A percentile compares a stretch with the other conserved stretches of the same genome.
These are phyloP conservation scores for Coprinopsis marcescibilis DNA, from an alignment of 768 basidiomycete species.

Conservation along the genomic window DNA sequence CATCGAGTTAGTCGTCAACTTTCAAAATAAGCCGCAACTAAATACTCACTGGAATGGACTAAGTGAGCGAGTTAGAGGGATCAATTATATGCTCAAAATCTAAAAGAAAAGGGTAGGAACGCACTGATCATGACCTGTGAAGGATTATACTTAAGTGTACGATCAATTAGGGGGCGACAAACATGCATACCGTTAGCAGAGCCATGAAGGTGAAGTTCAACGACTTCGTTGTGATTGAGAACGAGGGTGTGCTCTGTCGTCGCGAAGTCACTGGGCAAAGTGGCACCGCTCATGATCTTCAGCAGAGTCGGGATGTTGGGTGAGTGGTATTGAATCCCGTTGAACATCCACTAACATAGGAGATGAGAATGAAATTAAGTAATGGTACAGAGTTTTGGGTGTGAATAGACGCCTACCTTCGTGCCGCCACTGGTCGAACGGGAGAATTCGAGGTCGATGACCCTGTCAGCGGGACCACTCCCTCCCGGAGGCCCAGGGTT, in stretches of 20 bases:
- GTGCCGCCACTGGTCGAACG: conserved; percentile 6
- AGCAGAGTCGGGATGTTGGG: conserved; percentile 21
- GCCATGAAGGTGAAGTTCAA: conserved; percentile 21
- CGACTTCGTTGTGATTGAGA: conserved; percentile 19
- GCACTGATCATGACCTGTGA: not conserved
- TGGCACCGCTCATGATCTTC: conserved; percentile 23
- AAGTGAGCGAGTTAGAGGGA: not conserved
- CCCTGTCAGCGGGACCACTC: conserved; percentile 12
- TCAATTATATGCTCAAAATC: not conserved
- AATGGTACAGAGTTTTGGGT: too few species aligned
- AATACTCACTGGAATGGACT: not conserved
- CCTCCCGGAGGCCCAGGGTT: conserved; percentile 16
- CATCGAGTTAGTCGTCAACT: not conserved
- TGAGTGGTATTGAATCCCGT: conserved; percentile 24
- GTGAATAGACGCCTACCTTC: too few species aligned
- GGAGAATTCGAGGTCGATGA: conserved; percentile 10
- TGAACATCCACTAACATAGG: conserved; percentile 24
- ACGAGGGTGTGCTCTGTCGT: conserved; percentile 24
- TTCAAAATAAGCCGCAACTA: not conserved
- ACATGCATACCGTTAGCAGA: conserved; percentile 18
- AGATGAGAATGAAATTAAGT: too few species aligned
- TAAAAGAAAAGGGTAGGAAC: not conserved
- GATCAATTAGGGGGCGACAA: not conserved
- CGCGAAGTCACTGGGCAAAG: conserved; percentile 17
- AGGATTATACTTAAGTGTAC: not conserved